phyloP scores from a whole-genome alignment of 2,329 filamentous ascomycete genomes.

The Pyricularia pennisetigena region DNA sequence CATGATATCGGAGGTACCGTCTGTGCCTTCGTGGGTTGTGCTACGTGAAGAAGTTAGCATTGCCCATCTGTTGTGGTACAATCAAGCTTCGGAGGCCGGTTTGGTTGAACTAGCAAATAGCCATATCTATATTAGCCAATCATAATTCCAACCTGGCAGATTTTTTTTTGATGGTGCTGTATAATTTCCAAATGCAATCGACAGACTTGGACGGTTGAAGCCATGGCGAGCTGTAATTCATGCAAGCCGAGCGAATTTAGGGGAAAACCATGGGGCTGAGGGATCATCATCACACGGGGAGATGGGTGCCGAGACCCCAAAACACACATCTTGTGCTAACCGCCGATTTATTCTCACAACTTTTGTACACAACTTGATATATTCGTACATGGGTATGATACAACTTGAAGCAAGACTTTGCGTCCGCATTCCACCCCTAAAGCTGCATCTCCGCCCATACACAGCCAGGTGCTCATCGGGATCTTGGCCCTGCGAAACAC shows the following conservation, averaged over 20 bases:
- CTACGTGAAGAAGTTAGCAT: not conserved
- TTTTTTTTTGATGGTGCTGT: not conserved
- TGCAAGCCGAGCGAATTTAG: not conserved
- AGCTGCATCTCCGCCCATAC: not conserved
- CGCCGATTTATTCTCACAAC: not conserved
- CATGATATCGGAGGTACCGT: not conserved
- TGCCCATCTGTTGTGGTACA: not conserved
- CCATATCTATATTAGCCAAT: not conserved
- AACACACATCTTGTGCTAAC: not conserved
- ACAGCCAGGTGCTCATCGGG: not conserved
- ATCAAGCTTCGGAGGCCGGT: not conserved
- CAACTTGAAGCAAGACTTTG: not conserved
- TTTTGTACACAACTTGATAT: not conserved
- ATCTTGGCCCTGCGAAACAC: not conserved
- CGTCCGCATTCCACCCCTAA: not conserved
- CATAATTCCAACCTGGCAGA: not conserved
- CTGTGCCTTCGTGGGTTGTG: not conserved
- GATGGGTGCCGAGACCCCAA: not conserved
- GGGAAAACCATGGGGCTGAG: not conserved
- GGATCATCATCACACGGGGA: not conserved
- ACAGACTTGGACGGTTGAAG: not conserved
- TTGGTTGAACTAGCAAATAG: not conserved
- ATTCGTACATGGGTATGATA: constrained; percentile 1
- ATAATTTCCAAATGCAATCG: not conserved
- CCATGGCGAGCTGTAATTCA: not conserved